Evolutionary conservation across 2,329 filamentous ascomycete genomes (phyloP).

Genomic region (Beauveria brongniartii): DNA sequence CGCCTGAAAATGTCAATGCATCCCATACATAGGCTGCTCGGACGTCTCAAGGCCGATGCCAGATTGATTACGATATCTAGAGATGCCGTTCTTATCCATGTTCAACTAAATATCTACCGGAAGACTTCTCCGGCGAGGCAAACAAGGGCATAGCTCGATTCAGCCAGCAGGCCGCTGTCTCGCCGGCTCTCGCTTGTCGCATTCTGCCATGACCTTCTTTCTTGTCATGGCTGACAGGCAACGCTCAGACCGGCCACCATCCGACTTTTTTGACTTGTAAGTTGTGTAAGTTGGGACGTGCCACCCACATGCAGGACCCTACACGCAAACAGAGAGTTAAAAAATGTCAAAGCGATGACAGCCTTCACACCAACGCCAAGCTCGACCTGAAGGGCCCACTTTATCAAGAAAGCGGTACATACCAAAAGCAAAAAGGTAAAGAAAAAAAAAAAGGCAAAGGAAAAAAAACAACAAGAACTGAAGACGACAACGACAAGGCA

Average conservation of each 20-base stretch:
- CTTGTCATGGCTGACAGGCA: neutral
- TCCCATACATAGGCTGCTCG: neutral
- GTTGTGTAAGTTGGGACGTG: neutral
- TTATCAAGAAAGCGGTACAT: neutral
- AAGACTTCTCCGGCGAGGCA: too few species aligned
- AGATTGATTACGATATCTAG: neutral
- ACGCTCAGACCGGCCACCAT: slow-evolving; percentile 2
- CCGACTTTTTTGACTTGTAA: neutral
- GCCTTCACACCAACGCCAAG: neutral
- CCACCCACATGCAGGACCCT: neutral
- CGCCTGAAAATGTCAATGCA: neutral
- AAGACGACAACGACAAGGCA: neutral
- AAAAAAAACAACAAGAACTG: neutral
- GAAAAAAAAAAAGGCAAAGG: neutral
- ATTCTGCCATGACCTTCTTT: neutral
- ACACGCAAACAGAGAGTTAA: neutral
- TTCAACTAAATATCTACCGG: neutral
- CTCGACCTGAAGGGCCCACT: neutral
- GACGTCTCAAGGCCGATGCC: neutral
- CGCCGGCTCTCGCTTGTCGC: neutral
- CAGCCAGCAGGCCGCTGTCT: neutral
- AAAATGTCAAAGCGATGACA: slow-evolving; percentile 4
- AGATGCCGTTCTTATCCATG: neutral
- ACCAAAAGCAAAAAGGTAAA: neutral
- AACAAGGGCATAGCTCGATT: neutral